A percentile compares a stretch with the other conserved stretches of the same genome.
Evolutionary conservation across 1,284 basidiomycete species (phyloP).

Genomic region (Ceratobasidium sp.): DNA sequence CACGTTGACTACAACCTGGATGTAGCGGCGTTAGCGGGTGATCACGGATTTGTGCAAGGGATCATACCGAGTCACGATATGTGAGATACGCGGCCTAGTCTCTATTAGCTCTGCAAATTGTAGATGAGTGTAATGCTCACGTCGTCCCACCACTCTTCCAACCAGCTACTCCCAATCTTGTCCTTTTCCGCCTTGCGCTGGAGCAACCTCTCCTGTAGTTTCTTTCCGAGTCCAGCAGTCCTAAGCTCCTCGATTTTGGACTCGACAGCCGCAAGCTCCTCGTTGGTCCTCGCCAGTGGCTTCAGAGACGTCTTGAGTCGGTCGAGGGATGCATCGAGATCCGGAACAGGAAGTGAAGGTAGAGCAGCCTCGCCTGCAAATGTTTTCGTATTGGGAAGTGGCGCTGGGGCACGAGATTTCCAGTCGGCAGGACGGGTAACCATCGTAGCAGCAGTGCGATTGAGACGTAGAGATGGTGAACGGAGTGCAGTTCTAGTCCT

Average conservation of each 20-base stretch:
- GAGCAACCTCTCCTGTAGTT: constrained; percentile 65
- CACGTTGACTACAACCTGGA: constrained; percentile 78
- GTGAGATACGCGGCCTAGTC: constrained; percentile 60
- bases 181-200: constrained; percentile 54
- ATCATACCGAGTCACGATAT: constrained; percentile 72
- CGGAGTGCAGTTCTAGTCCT: constrained; percentile 2
- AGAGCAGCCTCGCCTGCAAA: constrained; percentile 57
- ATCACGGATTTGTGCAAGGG: neutral
- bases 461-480: constrained; percentile 9
- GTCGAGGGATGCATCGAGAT: constrained; percentile 61
- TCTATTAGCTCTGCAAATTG: neutral
- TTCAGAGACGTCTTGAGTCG: constrained; percentile 65
- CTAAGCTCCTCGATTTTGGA: constrained; percentile 70
- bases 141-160: constrained; percentile 86
- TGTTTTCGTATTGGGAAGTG: constrained; percentile 53
- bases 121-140: constrained; percentile 38
- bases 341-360: constrained; percentile 68
- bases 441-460: constrained; percentile 5
- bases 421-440: constrained; percentile 49
- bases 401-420: constrained; percentile 59
- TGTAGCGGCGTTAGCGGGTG: neutral
- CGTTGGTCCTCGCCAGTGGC: constrained; percentile 67
- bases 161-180: constrained; percentile 63
- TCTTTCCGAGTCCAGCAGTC: constrained; percentile 53
- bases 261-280: constrained; percentile 61